Base-by-base conservation (phyloP, 1,284 basidiomycete species). In the Cutaneotrichosporon dermatis region DNA sequence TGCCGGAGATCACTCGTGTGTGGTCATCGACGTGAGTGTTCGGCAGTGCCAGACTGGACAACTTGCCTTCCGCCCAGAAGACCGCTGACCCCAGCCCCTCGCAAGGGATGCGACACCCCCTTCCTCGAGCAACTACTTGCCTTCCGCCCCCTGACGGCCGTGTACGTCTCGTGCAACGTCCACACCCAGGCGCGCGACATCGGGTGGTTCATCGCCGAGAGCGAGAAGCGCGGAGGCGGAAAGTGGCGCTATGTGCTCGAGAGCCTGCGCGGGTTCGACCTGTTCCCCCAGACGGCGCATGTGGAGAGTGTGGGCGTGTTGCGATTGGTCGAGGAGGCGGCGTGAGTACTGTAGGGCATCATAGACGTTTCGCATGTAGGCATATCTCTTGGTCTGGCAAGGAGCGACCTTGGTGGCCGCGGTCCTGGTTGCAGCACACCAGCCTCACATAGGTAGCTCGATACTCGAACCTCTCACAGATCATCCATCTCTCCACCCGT, bases 141-240 rank as follows among this genome's bases (percentile, higher is more conserved):
- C 4, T 93, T 95, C 74, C 79, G 85, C 35, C 84, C 87, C 2
- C 79, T 80, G 55, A 86, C 84, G 9, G 83, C 95, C 57, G 88
- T 94, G 57, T 96, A 96, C 75, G 90, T 96, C 61, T 90, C 88
- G 70, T 98, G 95, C 76, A 98, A 98, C 75, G 94, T 82, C 6
- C 80, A 81, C 65, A 82, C 80, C 0, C 81, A 81, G 72, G 80
- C 80, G 13, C 51, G 62, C 34, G 62, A 60, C 43, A 59, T 54
- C 48, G 54, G 60, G 36, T 62, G 55, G 54, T 54, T 69, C 45
- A 59, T 70, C 40, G 55, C 62, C 34, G 64, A 66, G 61, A 54
- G 54, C 39, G 57, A 61, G 57, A 52, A 40, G 41, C 69, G 65
- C 52, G 58, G 60, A 6, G 59, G 58, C 59, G 64, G 64, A 35